These are phyloP conservation scores for Leccinum subtestaceum DNA, from an alignment of 768 basidiomycete genomes.

Conservation along the genomic window DNA sequence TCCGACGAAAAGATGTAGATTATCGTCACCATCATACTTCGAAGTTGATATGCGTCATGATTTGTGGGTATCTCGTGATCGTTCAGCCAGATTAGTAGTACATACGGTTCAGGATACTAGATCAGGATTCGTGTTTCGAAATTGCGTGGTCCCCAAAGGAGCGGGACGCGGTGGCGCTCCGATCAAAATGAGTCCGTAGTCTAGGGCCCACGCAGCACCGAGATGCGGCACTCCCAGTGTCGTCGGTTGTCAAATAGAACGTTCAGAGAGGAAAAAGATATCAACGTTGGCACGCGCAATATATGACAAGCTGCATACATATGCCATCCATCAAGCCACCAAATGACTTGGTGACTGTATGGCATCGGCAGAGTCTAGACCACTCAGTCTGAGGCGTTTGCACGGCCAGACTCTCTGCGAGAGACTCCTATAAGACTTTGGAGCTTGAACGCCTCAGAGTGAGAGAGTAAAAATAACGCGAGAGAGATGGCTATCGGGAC, in stretches of 20 bases:
- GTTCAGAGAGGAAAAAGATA: neutral
- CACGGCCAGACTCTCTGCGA: neutral
- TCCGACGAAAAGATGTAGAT: neutral
- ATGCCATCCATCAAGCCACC: slow-evolving; percentile 24
- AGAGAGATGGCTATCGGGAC: neutral
- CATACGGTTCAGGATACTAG: neutral
- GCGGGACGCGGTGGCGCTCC: slow-evolving; percentile 26
- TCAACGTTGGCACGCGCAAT: neutral
- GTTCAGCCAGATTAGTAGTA: neutral
- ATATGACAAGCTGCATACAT: slow-evolving; percentile 9
- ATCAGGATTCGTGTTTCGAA: neutral
- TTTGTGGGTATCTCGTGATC: neutral
- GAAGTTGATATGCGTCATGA: neutral
- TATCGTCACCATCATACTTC: neutral
- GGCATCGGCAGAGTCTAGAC: slow-evolving; percentile 13
- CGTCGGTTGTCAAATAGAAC: neutral
- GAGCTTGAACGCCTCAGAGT: neutral
- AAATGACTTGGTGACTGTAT: slow-evolving; percentile 21
- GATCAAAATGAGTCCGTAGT: slow-evolving; percentile 4
- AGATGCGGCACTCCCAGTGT: slow-evolving; percentile 5
- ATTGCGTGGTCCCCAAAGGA: neutral
- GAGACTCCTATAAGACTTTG: neutral
- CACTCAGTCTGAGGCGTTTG: neutral
- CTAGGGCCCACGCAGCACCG: slow-evolving; percentile 10
- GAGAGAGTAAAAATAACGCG: neutral